phyloP scores from a whole-genome alignment of 441 rosid species.

The Lepidium campestre region DNA sequence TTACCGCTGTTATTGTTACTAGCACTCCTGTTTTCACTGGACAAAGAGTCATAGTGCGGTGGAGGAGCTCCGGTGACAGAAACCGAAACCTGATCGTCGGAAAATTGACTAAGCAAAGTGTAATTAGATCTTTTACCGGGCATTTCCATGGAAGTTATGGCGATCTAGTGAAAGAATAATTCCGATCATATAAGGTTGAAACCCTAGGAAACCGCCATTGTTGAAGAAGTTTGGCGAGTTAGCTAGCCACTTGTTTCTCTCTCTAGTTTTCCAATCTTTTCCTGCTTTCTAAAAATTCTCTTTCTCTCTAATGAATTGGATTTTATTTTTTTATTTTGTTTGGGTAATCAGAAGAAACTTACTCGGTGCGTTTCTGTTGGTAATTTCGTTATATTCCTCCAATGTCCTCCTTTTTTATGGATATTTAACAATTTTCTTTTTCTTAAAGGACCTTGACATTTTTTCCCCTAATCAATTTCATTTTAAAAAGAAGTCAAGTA shows the following conservation, averaged over 20 bases:
- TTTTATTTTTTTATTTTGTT: not conserved
- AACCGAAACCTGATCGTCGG: slow-evolving; percentile 56
- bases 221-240: slow-evolving; percentile 28
- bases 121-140: slow-evolving; percentile 82
- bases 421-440: not conserved
- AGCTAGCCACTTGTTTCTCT: slow-evolving; percentile 25
- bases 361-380: slow-evolving; percentile 34
- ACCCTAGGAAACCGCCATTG: slow-evolving; percentile 52
- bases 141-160: slow-evolving; percentile 68
- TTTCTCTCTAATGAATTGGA: slow-evolving; percentile 33
- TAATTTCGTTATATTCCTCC: slow-evolving; percentile 30
- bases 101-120: slow-evolving; percentile 68
- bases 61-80: slow-evolving; percentile 38
- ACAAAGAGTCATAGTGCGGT: slow-evolving; percentile 50
- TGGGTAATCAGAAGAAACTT: slow-evolving; percentile 24
- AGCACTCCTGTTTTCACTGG: slow-evolving; percentile 45
- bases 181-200: slow-evolving; percentile 31
- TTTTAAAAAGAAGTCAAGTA: too few species aligned
- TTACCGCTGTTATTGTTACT: slow-evolving; percentile 11
- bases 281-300: not conserved
- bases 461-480: too few species aligned
- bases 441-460: not conserved
- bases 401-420: not conserved
- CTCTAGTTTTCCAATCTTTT: slow-evolving; percentile 19
- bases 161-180: slow-evolving; percentile 2